Conservation (phyloP, 768 basidiomycete genomes). For the Cystobasidium onofrii region DNA sequence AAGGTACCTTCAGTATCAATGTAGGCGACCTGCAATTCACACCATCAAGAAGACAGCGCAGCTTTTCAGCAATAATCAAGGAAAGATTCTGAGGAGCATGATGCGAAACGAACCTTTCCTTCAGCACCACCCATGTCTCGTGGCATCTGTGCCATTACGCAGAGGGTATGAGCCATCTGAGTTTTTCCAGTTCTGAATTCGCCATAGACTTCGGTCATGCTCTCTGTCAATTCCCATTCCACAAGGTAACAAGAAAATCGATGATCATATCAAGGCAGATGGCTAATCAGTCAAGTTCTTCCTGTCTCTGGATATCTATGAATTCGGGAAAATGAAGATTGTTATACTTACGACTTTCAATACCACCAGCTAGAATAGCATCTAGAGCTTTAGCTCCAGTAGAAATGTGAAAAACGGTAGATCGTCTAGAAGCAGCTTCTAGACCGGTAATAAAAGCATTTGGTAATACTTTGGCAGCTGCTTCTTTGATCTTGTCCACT, state of each 20-base stretch:
- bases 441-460: slow-evolving; percentile 85
- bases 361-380: slow-evolving; percentile 66
- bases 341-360: slow-evolving; percentile 37
- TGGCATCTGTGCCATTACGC: slow-evolving; percentile 80
- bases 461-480: slow-evolving; percentile 68
- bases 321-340: not conserved
- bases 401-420: slow-evolving; percentile 70
- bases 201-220: slow-evolving; percentile 92
- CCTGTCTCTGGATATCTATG: not conserved
- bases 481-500: slow-evolving; percentile 89
- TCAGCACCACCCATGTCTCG: slow-evolving; percentile 80
- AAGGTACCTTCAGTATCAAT: slow-evolving; percentile 45
- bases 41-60: not conserved
- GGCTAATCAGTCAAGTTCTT: not conserved
- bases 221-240: slow-evolving; percentile 75
- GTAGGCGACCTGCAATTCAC: slow-evolving; percentile 34
- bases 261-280: too few relatives aligned
- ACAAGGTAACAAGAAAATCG: slow-evolving; percentile 47
- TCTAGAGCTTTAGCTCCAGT: slow-evolving; percentile 91
- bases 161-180: slow-evolving; percentile 90
- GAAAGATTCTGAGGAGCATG: not conserved
- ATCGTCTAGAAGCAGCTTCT: slow-evolving; percentile 73
- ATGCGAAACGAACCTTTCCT: slow-evolving; percentile 61
- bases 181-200: slow-evolving; percentile 96
- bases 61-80: not conserved